These are phyloP conservation scores for Heliamphora exappendiculata DNA, from an alignment of 148 eudicot genomes.

Conservation along the genomic window DNA sequence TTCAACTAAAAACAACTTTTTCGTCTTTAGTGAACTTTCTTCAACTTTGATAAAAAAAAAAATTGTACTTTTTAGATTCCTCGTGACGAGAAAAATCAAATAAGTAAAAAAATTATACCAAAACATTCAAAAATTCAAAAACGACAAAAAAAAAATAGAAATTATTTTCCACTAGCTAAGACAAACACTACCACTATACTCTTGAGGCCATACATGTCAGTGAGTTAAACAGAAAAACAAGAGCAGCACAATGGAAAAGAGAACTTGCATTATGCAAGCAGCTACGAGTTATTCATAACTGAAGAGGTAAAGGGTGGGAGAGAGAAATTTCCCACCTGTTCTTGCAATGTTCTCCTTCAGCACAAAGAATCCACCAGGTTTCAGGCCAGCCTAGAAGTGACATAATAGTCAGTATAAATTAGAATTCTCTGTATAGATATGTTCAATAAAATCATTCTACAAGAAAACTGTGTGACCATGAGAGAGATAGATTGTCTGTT, in stretches of 20 bases:
- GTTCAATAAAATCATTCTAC: neutral
- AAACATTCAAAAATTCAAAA: too few relatives aligned
- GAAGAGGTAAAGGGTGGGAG: neutral
- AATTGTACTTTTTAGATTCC: too few relatives aligned
- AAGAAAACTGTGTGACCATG: neutral
- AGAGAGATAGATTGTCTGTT: neutral
- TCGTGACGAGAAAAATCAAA: too few relatives aligned
- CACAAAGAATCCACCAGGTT: slow-evolving; percentile 82
- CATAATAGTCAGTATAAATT: neutral
- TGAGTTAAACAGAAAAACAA: neutral
- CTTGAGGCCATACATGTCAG: neutral
- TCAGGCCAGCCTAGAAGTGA: slow-evolving; percentile 63
- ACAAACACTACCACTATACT: too few relatives aligned
- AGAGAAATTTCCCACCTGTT: slow-evolving; percentile 36
- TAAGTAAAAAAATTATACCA: too few relatives aligned
- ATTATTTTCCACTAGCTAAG: too few relatives aligned
- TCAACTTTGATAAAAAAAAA: too few relatives aligned
- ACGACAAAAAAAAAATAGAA: too few relatives aligned
- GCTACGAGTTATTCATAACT: neutral
- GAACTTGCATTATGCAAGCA: neutral
- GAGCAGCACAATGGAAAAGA: slow-evolving; percentile 1
- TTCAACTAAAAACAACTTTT: too few relatives aligned
- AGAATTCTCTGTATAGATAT: neutral
- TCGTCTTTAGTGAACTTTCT: too few relatives aligned
- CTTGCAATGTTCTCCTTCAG: slow-evolving; percentile 87